A percentile compares a stretch with the other conserved stretches of the same genome.
phyloP scores from a whole-genome alignment of 805 yeast species.

The Teunomyces funiuensis region DNA sequence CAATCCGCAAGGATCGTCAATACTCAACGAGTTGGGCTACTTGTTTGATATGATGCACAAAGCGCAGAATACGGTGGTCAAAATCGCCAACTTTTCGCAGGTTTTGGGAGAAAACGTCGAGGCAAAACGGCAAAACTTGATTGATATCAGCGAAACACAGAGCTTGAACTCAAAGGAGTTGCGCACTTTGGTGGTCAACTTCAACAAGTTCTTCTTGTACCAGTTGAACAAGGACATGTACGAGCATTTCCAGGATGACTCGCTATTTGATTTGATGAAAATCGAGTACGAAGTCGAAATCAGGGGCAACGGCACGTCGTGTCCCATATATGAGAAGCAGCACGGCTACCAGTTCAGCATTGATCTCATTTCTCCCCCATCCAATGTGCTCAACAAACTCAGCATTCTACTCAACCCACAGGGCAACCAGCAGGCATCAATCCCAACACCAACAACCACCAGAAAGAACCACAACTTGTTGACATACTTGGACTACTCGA shows the following conservation, averaged over 20 bases:
- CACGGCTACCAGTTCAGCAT: conserved; percentile 38
- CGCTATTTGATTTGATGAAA: conserved; percentile 39
- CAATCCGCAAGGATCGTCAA: conserved; percentile 46
- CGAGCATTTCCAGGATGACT: conserved; percentile 20
- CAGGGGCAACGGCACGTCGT: conserved; percentile 33
- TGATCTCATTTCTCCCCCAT: conserved; percentile 44
- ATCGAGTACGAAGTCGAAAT: conserved; percentile 44
- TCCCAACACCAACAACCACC: conserved; percentile 14
- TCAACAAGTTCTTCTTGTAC: conserved; percentile 59
- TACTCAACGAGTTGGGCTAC: conserved; percentile 82
- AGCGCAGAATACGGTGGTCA: conserved; percentile 68
- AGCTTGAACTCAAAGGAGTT: conserved; percentile 44
- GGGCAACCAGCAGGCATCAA: conserved; percentile 10
- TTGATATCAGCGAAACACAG: conserved; percentile 50
- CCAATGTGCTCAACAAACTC: conserved; percentile 23
- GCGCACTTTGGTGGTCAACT: conserved; percentile 48
- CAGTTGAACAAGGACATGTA: conserved; percentile 52
- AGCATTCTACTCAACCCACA: conserved; percentile 17
- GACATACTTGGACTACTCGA: conserved; percentile 60
- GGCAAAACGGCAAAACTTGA: conserved; percentile 52
- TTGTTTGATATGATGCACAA: conserved; percentile 87
- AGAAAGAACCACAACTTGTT: conserved; percentile 24
- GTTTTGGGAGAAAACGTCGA: conserved; percentile 36
- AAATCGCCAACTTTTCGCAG: conserved; percentile 73
- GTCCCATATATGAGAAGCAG: conserved; percentile 36